Percentiles rank a stretch among this genome's conserved stretches.
These are phyloP conservation scores for Chlamydomonas sphaeroides DNA, from an alignment of 139 green algal species.

Conservation along the genomic window DNA sequence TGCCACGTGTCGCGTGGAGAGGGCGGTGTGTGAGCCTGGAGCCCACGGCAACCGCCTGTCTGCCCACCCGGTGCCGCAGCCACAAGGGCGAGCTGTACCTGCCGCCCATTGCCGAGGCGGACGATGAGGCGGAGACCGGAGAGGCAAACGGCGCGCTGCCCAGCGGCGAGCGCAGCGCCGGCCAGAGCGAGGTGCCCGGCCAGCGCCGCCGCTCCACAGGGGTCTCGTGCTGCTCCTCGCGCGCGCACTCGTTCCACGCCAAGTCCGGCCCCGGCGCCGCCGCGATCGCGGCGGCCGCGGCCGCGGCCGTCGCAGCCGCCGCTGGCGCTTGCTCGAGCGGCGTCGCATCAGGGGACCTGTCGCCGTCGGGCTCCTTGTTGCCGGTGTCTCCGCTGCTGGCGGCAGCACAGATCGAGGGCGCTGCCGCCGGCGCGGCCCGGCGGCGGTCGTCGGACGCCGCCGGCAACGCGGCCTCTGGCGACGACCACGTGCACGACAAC, in stretches of 20 bases:
- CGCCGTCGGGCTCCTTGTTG: slow-evolving; percentile 8
- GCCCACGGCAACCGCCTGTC: no score
- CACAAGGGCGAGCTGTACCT: slow-evolving; percentile 40
- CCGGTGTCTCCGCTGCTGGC: neutral
- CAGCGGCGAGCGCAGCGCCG: neutral
- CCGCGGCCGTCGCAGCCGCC: slow-evolving; percentile 20
- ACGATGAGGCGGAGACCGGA: slow-evolving; percentile 30
- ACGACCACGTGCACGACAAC: slow-evolving; percentile 29
- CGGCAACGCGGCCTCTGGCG: neutral
- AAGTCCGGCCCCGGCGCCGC: neutral
- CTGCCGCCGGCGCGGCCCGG: no score
- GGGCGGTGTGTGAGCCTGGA: no score
- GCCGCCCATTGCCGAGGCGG: slow-evolving; percentile 44
- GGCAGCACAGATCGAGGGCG: no score
- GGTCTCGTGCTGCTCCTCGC: slow-evolving; percentile 37
- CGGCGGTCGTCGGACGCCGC: neutral
- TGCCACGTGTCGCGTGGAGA: no score
- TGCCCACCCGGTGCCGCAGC: slow-evolving; percentile 25
- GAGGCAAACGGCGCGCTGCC: no score
- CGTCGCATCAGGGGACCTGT: neutral
- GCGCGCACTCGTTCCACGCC: slow-evolving; percentile 28
- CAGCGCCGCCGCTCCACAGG: slow-evolving; percentile 27
- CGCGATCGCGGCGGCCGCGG: slow-evolving; percentile 21
- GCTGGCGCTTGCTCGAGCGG: neutral
- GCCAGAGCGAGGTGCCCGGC: neutral